phyloP scores from a whole-genome alignment of 2,329 filamentous ascomycete species.

The Claviceps maximensis region DNA sequence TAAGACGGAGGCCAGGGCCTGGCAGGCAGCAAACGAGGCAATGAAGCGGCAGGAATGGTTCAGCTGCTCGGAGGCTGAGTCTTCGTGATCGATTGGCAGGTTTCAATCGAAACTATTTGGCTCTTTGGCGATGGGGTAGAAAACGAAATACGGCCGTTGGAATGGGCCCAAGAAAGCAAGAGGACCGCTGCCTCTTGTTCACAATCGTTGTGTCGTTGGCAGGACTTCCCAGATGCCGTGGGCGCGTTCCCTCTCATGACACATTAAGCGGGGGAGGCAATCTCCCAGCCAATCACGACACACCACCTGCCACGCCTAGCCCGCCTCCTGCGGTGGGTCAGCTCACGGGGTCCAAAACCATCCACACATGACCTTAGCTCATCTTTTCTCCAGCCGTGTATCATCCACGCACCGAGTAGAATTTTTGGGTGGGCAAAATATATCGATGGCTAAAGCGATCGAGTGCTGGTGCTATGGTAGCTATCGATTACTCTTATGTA shows the following conservation, averaged over 20 bases:
- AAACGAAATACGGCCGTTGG: background rate
- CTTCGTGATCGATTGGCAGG: conserved; percentile 1
- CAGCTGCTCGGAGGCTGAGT: background rate
- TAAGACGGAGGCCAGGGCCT: conserved; percentile 1
- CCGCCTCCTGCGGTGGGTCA: conserved; percentile 7
- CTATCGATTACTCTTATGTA: background rate
- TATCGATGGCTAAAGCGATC: background rate
- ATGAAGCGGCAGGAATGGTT: conserved; percentile 5
- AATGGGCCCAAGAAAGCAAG: background rate
- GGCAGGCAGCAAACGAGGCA: conserved; percentile 7
- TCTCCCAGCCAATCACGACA: conserved; percentile 18
- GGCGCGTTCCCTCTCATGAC: conserved; percentile 21
- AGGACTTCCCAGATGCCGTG: conserved; percentile 8
- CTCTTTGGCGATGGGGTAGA: background rate
- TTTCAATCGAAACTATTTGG: background rate
- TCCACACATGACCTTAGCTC: background rate
- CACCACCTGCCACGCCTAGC: conserved; percentile 8
- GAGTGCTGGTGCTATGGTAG: too few species aligned
- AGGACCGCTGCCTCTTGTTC: conserved; percentile 2
- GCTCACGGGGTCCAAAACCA: conserved; percentile 9
- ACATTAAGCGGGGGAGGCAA: conserved; percentile 24
- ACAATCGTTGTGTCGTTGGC: conserved; percentile 6
- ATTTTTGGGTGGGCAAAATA: background rate
- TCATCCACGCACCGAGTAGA: background rate
- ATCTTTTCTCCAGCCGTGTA: background rate